Base-by-base conservation (phyloP, 768 basidiomycete genomes). In the Sarcodon aspratus region DNA sequence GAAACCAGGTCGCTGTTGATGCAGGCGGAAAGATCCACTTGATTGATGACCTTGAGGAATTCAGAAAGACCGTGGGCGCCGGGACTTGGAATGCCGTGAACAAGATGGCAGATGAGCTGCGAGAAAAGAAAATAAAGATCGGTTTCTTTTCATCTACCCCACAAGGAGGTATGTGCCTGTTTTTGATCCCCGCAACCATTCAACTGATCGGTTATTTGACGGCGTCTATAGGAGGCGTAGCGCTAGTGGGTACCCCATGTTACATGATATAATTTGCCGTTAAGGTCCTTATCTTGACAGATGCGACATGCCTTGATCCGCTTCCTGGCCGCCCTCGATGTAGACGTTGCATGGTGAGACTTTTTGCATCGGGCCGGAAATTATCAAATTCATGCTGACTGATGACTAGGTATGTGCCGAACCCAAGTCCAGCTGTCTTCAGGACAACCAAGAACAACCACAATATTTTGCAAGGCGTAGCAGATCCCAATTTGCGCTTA, bases 121-220 rank as follows among this genome's bases (percentile, higher is more conserved):
- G 82, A 49, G 80, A 85, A 63, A 89, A 85, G 67, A 85, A 92
- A 53, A 70, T 89, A 61, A 90, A 87, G 65, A 87, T 95, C 54
- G 85, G 83, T 18, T 95, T 95, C 76, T 95, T 95, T 68, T 91
- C 87, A 31, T 92, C 90, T 9, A 97, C 94, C 6, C 93, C 93
- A 9, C 91, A 95, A 69, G 93, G 93, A 72, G 82, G 85, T 85
- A 65, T 59, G 75, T 60, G 46, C 36, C 52, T 51, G 47, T 55
- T 44, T 43, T 38, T 8, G 6, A 34, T 27, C 13, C 32, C 34
- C 15, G n/a, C 47, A 33, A 6, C 38, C 21, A 48, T 3, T 45
- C 37, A 52, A 48, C 48, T 55, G 48, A 52, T 55, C 51, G 48
- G 48, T 11, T 32, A 36, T 43, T 50, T 32, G 34, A 31, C 17